Evolutionary conservation across 1,284 basidiomycete genomes (phyloP).

Genomic region (Termitomyces sp.): DNA sequence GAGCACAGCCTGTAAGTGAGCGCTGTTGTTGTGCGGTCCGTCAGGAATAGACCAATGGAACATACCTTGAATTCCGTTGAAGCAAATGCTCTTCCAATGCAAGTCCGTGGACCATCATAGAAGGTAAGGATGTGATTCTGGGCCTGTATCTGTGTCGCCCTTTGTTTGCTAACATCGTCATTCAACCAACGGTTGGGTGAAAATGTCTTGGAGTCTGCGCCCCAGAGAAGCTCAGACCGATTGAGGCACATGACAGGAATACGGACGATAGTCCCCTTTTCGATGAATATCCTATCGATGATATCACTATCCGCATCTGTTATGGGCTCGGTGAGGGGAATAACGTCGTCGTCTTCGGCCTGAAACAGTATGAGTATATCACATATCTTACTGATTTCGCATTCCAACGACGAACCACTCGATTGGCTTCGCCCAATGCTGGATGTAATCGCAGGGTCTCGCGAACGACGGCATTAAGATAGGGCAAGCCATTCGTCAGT

Average conservation of each 20-base stretch:
- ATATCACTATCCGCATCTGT: conserved; percentile 31
- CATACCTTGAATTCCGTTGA: conserved; percentile 45
- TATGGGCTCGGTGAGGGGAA: conserved; percentile 44
- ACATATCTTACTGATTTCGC: not conserved
- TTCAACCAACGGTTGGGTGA: conserved; percentile 31
- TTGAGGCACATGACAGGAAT: conserved; percentile 42
- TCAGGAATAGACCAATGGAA: not conserved
- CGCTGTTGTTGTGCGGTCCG: not conserved
- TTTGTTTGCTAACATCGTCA: conserved; percentile 21
- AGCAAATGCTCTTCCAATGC: conserved; percentile 41
- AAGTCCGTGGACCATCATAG: conserved; percentile 42
- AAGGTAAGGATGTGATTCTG: conserved; percentile 43
- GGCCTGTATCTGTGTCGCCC: conserved; percentile 32
- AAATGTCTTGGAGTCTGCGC: conserved; percentile 26
- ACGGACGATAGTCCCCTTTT: conserved; percentile 39
- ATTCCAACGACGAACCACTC: conserved; percentile 29
- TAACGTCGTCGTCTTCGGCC: conserved; percentile 46
- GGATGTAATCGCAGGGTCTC: conserved; percentile 42
- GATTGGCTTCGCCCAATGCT: conserved; percentile 33
- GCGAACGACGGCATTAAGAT: conserved; percentile 53
- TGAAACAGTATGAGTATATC: conserved; percentile 2
- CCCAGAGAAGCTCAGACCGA: conserved; percentile 42
- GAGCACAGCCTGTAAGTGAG: conserved; percentile 35
- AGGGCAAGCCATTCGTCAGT: conserved; percentile 34
- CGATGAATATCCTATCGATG: conserved; percentile 36